These are phyloP conservation scores for Nemania abortiva DNA, from an alignment of 2,329 filamentous ascomycete genomes.

Conservation along the genomic window DNA sequence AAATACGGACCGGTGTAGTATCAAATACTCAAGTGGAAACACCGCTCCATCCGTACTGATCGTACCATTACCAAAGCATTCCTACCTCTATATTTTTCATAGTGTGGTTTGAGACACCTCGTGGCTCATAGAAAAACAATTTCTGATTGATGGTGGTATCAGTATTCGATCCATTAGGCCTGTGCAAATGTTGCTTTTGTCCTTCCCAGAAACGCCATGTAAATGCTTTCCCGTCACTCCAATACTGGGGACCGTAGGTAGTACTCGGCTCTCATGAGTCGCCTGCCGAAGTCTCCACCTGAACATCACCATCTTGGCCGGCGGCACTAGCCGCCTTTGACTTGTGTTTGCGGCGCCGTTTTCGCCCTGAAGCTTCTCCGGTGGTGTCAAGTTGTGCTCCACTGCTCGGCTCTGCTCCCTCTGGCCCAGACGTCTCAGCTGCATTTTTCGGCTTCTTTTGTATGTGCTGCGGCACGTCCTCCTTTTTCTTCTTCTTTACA, in stretches of 20 bases:
- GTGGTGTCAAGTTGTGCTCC: slow-evolving; percentile 22
- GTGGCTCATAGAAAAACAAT: neutral
- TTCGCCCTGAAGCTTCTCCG: slow-evolving; percentile 42
- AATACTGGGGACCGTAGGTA: neutral
- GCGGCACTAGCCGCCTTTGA: slow-evolving; percentile 24
- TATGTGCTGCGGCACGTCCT: slow-evolving; percentile 19
- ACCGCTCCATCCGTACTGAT: too few relatives aligned
- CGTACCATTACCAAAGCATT: too few relatives aligned
- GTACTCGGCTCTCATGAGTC: slow-evolving; percentile 32
- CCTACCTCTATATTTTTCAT: too few relatives aligned
- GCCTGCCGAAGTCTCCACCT: slow-evolving; percentile 14
- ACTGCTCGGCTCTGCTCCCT: slow-evolving; percentile 27
- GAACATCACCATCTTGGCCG: slow-evolving; percentile 9
- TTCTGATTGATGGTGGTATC: slow-evolving; percentile 27
- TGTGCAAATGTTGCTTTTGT: slow-evolving; percentile 14
- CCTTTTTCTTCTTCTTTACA: slow-evolving; percentile 74
- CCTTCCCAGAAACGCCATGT: slow-evolving; percentile 36
- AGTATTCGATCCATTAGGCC: slow-evolving; percentile 20
- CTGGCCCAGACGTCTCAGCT: slow-evolving; percentile 35
- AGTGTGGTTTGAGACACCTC: neutral
- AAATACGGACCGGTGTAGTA: too few relatives aligned
- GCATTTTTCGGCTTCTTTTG: slow-evolving; percentile 4
- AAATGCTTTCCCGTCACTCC: slow-evolving; percentile 30
- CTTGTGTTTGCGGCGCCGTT: slow-evolving; percentile 48
- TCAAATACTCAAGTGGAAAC: too few relatives aligned